Conservation (phyloP, 495 filamentous ascomycete species). For the Xylaria longipes region DNA sequence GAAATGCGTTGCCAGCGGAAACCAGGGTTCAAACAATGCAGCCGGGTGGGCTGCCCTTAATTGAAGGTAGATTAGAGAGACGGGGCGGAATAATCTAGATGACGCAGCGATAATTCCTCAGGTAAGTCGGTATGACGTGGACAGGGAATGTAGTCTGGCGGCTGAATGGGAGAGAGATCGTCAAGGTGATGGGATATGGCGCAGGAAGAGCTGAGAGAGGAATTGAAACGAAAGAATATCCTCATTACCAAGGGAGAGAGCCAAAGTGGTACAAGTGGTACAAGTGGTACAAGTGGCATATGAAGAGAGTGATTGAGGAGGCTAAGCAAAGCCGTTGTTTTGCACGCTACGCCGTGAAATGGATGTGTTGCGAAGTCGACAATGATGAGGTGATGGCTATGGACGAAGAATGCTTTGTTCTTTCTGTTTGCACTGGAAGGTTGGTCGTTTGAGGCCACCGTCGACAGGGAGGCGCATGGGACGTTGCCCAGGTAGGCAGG, state of each 20-base stretch:
- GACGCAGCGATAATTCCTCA: slow-evolving; percentile 11
- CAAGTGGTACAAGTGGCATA: background rate
- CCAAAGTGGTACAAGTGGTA: slow-evolving; percentile 9
- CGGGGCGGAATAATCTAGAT: background rate
- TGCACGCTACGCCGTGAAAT: background rate
- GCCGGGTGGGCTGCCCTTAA: background rate
- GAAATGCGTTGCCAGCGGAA: background rate
- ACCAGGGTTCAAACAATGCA: background rate
- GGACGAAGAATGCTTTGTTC: slow-evolving; percentile 1
- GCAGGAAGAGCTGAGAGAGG: background rate
- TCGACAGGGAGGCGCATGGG: background rate
- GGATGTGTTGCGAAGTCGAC: background rate
- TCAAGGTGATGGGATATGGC: background rate
- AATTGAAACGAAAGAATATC: slow-evolving; percentile 14
- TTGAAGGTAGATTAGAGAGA: background rate
- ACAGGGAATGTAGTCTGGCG: background rate
- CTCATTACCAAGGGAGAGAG: slow-evolving; percentile 7
- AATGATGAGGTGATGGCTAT: background rate
- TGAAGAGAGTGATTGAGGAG: background rate
- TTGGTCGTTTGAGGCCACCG: background rate
- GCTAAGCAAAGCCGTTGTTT: background rate
- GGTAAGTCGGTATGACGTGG: slow-evolving; percentile 23
- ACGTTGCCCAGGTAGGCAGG: background rate
- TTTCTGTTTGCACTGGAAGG: background rate
- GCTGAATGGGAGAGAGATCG: slow-evolving; percentile 12